Conservation (phyloP, 495 filamentous ascomycete species). For the Penicillium tannophilum region DNA sequence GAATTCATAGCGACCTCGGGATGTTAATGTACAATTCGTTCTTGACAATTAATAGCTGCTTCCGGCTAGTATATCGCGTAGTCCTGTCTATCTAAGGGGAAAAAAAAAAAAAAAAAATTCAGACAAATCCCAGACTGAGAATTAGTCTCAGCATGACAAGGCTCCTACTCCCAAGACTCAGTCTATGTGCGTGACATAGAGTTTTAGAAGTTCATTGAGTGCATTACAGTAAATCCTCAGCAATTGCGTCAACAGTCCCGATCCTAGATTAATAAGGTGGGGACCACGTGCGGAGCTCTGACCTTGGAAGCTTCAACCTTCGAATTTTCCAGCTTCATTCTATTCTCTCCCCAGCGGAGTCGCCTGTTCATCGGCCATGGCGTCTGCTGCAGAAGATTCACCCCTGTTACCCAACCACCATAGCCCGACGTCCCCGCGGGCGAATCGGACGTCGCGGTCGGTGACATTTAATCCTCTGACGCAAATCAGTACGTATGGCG, state of each 20-base stretch:
- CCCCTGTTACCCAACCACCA: slow-evolving; percentile 50
- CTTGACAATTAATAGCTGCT: background rate
- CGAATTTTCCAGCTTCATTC: slow-evolving; percentile 22
- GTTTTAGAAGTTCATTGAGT: too few relatives aligned
- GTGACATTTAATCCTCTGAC: slow-evolving; percentile 73
- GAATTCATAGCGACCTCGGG: slow-evolving; percentile 4
- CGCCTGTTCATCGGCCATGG: slow-evolving; percentile 33
- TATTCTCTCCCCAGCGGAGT: slow-evolving; percentile 14
- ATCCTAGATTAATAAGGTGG: slow-evolving; percentile 26
- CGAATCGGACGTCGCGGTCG: slow-evolving; percentile 52
- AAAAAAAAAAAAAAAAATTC: background rate
- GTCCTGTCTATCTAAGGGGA: background rate
- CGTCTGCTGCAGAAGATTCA: slow-evolving; percentile 47
- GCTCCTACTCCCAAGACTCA: too few relatives aligned
- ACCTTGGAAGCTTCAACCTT: slow-evolving; percentile 27
- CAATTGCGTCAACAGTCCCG: slow-evolving; percentile 1
- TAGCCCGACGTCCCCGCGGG: slow-evolving; percentile 41
- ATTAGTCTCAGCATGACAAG: background rate
- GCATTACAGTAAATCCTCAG: background rate
- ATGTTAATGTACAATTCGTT: background rate
- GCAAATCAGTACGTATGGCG: slow-evolving; percentile 58
- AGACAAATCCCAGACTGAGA: background rate
- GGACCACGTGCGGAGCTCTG: slow-evolving; percentile 37
- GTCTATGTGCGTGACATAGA: too few relatives aligned
- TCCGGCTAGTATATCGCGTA: background rate